Base-by-base conservation (phyloP, 2,329 filamentous ascomycete genomes). In the Elsinoe perseae region DNA sequence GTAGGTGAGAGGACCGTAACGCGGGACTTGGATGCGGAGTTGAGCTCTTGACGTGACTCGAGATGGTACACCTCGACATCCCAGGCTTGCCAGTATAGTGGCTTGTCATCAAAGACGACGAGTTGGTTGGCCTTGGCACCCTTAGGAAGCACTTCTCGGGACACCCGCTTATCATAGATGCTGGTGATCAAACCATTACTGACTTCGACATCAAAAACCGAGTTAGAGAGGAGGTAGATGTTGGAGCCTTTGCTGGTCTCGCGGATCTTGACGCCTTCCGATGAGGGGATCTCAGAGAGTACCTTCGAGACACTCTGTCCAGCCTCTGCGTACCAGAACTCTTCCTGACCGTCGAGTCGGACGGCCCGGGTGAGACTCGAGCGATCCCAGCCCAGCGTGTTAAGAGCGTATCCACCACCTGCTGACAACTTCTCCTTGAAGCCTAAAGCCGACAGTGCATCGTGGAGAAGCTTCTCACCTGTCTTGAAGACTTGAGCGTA, bases 51-150 rank as follows among this genome's bases (percentile, higher is more conserved):
- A 57, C 90, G 84, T 1, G 90, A 93, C 56, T 95, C 84, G 23
- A 97, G 80, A 65, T 98, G 93, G 74, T 86, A 98, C 25, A 97
- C 91, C 71, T 98, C 93, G 4, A 97, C 92, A 69, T 98, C 92
- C 91, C 92, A 95, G 2, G 90, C 91, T 72, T 96, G 89, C 91
- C 90, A 97, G 75, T 95, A 95, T 21, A 96, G 80, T 20, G 91
- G 91, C 73, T 97, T 96, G 73, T 98, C 93, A 66, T 98, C 93
- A 65, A 95, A 97, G 21, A 97, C 83, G 61, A 97, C 91, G 52
- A 93, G 82, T 68, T 96, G 90, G 63, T 95, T 95, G 21, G 86
- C 91, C 69, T 91, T 91, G 21, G 81, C 80, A 27, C 77, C 80
- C 58, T 79, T 75, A 2, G 88, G 79, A 50, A 98, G 80, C 18